Evolutionary conservation across 441 rosid genomes (phyloP).

Genomic region (Eruca vesicaria): DNA sequence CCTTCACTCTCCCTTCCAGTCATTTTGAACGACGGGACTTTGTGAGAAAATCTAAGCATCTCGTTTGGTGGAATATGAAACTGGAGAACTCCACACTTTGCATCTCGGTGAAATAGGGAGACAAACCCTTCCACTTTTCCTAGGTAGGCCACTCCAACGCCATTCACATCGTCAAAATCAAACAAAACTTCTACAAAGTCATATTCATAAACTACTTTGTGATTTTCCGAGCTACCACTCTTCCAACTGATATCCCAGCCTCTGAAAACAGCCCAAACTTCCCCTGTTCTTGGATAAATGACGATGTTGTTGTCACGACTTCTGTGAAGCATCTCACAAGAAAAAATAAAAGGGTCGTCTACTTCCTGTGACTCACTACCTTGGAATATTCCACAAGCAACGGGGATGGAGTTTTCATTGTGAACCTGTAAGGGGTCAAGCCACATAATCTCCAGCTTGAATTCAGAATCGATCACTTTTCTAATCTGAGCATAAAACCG

Average conservation of each 20-base stretch:
- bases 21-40: conserved; percentile 52
- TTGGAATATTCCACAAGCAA: conserved; percentile 65
- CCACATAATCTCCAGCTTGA: conserved; percentile 54
- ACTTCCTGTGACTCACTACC: conserved; percentile 40
- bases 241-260: conserved; percentile 69
- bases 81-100: conserved; percentile 30
- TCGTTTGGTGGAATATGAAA: conserved; percentile 41
- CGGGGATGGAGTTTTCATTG: conserved; percentile 40
- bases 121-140: conserved; percentile 78
- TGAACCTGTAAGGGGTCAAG: conserved; percentile 46
- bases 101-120: conserved; percentile 38
- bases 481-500: conserved; percentile 53
- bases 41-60: conserved; percentile 58
- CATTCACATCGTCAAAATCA: conserved; percentile 45
- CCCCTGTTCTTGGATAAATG: conserved; percentile 71
- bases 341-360: conserved; percentile 56
- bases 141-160: conserved; percentile 59
- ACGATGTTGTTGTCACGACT: conserved; percentile 24
- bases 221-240: conserved; percentile 33
- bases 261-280: conserved; percentile 83
- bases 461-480: conserved; percentile 44
- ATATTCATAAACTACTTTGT: conserved; percentile 47
- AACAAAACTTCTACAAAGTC: conserved; percentile 79
- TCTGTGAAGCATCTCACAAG: conserved; percentile 47
- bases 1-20: conserved; percentile 56